Base-by-base conservation (phyloP, 352 stramenopile genomes). In the Globisporangium middletonii region DNA sequence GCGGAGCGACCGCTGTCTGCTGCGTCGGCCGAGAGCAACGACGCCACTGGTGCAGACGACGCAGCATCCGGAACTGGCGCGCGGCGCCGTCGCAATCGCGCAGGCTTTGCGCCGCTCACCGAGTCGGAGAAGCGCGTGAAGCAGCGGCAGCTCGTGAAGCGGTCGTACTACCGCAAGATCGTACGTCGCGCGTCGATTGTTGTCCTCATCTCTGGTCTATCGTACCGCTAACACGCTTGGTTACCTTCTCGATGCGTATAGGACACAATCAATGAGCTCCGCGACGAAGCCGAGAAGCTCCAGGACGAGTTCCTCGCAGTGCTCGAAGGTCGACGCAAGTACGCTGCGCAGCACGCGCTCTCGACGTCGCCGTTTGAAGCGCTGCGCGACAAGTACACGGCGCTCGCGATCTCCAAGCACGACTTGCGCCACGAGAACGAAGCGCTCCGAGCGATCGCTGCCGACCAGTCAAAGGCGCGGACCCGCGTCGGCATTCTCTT, bases 151-250 rank as follows among this genome's bases (percentile, higher is more conserved):
- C 69, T 89, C 43, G 79, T 89, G 47, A 86, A 86, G 51, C 66
- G 66, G 12, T 89, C 76, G 37, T 89, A 89, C 66, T 87, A 89
- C 65, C 76, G 79, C 55, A 89, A 89, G 62, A 82, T 89, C 53
- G 74, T 84, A 61, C 38, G 73, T 79, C 13, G 62, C 55, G 26
- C 19, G 35, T 9, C 13, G 11, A 2, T 8, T 12, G 33, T 37
- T 9, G 33, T 37, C 33, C 33, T 4, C 8, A 9, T 26, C n/a
- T 45, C 43, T 41, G 8, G n/a, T 28, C 43, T 7, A 7, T 19
- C 2, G n/a, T 8, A 13, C 38, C 8, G 35, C 45, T 35, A n/a
- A 18, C 41, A 18, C 23, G n/a, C 23, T 50, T 1, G 13, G 2
- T 26, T 8, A 0, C 19, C 1, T 4, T 11, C 23, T 33, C 1